Evolutionary conservation across 306 rosid genomes (phyloP).

Genomic region (Dalbergia cochinchinensis): DNA sequence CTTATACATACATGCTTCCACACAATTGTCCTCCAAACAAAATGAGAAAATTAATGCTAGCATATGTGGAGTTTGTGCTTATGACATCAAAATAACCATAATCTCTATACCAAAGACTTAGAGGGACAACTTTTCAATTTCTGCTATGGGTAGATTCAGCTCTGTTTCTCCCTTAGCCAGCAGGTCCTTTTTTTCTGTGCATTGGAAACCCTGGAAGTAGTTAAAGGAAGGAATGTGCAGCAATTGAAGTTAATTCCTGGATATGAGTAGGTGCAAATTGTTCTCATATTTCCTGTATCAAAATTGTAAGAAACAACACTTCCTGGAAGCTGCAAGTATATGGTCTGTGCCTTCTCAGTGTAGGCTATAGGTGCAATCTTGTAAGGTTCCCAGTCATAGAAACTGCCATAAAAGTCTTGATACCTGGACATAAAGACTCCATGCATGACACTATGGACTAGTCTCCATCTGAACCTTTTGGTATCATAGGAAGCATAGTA

Average conservation of each 20-base stretch:
- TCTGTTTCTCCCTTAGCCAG: neutral
- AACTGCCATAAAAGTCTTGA: neutral
- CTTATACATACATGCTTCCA: neutral
- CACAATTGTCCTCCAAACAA: conserved; percentile 5
- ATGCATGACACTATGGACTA: conserved; percentile 40
- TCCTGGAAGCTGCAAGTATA: conserved; percentile 54
- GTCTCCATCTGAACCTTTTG: conserved; percentile 46
- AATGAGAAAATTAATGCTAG: conserved; percentile 8
- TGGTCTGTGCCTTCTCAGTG: conserved; percentile 24
- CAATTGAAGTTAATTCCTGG: conserved; percentile 44
- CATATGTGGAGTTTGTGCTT: neutral
- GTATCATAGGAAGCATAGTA: conserved; percentile 31
- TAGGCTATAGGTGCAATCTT: conserved; percentile 47
- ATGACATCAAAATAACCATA: conserved; percentile 1
- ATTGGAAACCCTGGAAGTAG: conserved; percentile 3
- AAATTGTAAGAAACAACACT: conserved; percentile 45
- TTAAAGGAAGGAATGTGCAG: conserved; percentile 49
- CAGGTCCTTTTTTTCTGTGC: neutral
- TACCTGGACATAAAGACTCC: conserved; percentile 2
- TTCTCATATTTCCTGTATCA: conserved; percentile 23
- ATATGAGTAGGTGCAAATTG: conserved; percentile 41
- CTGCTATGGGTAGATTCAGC: conserved; percentile 45
- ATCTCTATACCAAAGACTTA: neutral
- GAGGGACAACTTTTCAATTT: conserved; percentile 30
- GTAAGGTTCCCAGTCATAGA: conserved; percentile 45